A percentile compares a stretch with the other conserved stretches of the same genome.
phyloP scores from a whole-genome alignment of 495 filamentous ascomycete species.

The Immersiella caudata region DNA sequence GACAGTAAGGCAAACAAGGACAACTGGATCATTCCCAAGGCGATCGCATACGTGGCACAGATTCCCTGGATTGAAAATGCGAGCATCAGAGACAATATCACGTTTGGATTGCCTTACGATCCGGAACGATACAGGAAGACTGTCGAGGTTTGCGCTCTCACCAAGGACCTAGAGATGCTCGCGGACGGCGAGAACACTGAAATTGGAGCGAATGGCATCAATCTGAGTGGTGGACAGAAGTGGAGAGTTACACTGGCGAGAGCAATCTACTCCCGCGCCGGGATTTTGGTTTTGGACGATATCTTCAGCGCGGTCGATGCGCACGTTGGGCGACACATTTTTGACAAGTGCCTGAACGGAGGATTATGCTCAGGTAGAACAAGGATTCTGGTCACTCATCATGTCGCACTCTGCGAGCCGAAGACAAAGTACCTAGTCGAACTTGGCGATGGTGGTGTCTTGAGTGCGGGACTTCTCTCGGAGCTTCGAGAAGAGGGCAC shows the following conservation, averaged over 20 bases:
- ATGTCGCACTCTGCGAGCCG: conserved; percentile 70
- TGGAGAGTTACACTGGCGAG: conserved; percentile 81
- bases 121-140: conserved; percentile 65
- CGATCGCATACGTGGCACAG: conserved; percentile 78
- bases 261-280: conserved; percentile 78
- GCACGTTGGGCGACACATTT: conserved; percentile 78
- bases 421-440: conserved; percentile 71
- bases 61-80: conserved; percentile 88
- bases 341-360: conserved; percentile 72
- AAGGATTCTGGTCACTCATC: conserved; percentile 80
- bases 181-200: conserved; percentile 75
- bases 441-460: conserved; percentile 66
- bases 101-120: conserved; percentile 73
- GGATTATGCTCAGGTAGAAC: conserved; percentile 70
- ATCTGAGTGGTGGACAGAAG: conserved; percentile 79
- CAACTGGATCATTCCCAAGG: conserved; percentile 71
- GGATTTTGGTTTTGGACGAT: conserved; percentile 79
- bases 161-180: conserved; percentile 75
- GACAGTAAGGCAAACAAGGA: conserved; percentile 61
- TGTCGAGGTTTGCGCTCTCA: conserved; percentile 68
- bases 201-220: conserved; percentile 81
- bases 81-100: conserved; percentile 72
- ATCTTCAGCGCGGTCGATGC: conserved; percentile 78
- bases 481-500: conserved; percentile 59
- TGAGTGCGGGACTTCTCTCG: conserved; percentile 61